A percentile compares a stretch with the other conserved stretches of the same genome.
These are phyloP conservation scores for Saccharomyces hybrid DNA, from an alignment of 1,139 yeast genomes.

Conservation along the genomic window DNA sequence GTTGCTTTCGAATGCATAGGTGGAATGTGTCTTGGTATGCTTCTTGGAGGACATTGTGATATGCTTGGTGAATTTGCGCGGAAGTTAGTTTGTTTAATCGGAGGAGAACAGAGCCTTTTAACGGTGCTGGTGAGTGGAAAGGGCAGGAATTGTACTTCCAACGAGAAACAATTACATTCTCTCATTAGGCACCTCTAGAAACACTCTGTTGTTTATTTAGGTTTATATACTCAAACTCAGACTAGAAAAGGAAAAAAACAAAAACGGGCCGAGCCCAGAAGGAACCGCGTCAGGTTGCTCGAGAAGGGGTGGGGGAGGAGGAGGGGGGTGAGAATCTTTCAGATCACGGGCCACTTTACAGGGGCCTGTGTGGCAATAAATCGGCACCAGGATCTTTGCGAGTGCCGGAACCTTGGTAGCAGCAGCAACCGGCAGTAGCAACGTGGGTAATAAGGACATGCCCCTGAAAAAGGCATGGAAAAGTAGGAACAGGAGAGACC, in stretches of 20 bases:
- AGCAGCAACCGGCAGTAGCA: not conserved
- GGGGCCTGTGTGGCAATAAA: not conserved
- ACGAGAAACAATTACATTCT: not conserved
- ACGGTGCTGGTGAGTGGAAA: not conserved
- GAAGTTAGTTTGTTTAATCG: not conserved
- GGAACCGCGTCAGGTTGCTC: not conserved
- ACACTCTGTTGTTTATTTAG: not conserved
- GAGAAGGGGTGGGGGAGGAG: not conserved
- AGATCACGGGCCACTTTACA: not conserved
- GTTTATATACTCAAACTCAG: not conserved
- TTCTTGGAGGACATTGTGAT: slow-evolving; percentile 36
- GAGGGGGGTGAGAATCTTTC: not conserved
- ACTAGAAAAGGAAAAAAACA: not conserved
- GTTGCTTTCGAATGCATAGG: slow-evolving; percentile 85
- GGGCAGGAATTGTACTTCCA: not conserved
- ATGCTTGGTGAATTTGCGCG: not conserved
- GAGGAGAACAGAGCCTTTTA: not conserved
- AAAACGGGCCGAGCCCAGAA: not conserved
- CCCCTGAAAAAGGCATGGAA: not conserved
- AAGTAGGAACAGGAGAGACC: not conserved
- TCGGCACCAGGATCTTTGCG: not conserved
- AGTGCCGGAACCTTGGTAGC: not conserved
- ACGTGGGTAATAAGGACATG: not conserved
- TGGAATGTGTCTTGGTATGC: slow-evolving; percentile 63
- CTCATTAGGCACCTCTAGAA: not conserved